Base-by-base conservation (phyloP, 805 yeast species). In the Sungouiozyma ichnusensis region DNA sequence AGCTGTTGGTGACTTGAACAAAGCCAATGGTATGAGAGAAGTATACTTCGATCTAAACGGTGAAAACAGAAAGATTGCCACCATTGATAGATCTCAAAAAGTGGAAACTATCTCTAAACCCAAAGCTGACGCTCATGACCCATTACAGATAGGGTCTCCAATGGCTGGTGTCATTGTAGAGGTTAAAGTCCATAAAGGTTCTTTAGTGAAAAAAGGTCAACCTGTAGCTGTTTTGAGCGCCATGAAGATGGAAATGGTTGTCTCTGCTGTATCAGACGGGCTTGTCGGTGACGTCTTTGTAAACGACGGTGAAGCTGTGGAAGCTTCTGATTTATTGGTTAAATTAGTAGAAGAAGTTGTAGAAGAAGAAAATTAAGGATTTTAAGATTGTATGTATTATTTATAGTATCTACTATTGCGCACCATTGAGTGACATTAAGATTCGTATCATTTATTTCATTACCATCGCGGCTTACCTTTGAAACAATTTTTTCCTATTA, bases 201-300 rank as follows among this genome's bases (percentile, higher is more conserved):
- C 79, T 41, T 82, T 81, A 50, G 95, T 92, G 51, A 86, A 85
- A 76, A 90, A 90, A 77, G 98, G 98, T 51, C 95, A 90, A 62
- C 88, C 96, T 29, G 65, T 90, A 50, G 94, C 94, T 47, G 95
- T 90, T 19, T 74, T 90, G 61, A 79, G 90, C 62, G 98, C 98
- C 49, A 90, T 90, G 98, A 90, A 90, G 77, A 90, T 90, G 98
- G 98, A 92, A 72, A 92, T 92, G 97, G 94, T 92, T 40, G 88
- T 90, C 55, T 77, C 86, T 62, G 90, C 98, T 17, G 94, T 94
- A 42, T 82, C 78, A 45, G 73, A 81, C 45, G 99, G 98, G 63
- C 77, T 74, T 60, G 77, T 92, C 48, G 79, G 81, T 38, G 85
- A 81, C 17, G 74, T 92, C 16, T 63, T 73, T 38, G 82, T 86